Conservation (phyloP, 1,284 basidiomycete species). For the Cryptococcus maquisensis region DNA sequence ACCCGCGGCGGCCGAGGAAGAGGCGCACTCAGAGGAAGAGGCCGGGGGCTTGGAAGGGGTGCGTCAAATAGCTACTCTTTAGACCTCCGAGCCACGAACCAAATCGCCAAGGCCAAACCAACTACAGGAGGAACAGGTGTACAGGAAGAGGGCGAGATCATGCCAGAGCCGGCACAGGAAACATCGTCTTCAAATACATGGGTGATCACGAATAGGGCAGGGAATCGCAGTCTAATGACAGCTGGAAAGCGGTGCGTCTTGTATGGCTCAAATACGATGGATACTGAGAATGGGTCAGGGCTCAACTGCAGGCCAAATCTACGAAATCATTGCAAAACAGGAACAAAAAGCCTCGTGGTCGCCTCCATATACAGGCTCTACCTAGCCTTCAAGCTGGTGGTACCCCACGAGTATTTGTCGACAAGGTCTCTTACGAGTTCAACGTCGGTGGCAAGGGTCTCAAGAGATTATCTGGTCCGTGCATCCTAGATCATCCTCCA, state of each 20-base stretch:
- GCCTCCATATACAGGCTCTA: neutral
- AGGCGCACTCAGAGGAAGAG: constrained; percentile 9
- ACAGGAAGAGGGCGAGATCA: constrained; percentile 20
- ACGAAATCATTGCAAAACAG: neutral
- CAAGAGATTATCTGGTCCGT: constrained; percentile 46
- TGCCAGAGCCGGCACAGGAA: constrained; percentile 3
- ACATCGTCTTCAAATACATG: constrained; percentile 13
- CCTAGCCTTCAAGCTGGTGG: constrained; percentile 3
- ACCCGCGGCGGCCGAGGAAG: neutral
- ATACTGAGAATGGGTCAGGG: neutral
- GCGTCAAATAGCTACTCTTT: constrained; percentile 19
- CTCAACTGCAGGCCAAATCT: neutral
- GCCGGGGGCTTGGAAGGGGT: constrained; percentile 12
- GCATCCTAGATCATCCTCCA: neutral
- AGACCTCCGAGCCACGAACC: constrained; percentile 19
- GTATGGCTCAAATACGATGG: no score
- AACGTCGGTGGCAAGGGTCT: constrained; percentile 52
- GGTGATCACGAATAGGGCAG: constrained; percentile 35
- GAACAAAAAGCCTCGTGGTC: neutral
- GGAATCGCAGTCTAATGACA: constrained; percentile 45
- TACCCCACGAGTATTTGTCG: constrained; percentile 49
- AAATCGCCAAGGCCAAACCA: neutral
- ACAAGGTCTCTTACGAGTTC: constrained; percentile 53
- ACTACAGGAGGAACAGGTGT: neutral
- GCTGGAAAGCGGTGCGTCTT: constrained; percentile 39